A percentile compares a stretch with the other conserved stretches of the same genome.
Evolutionary conservation across 306 rosid species (phyloP).

Genomic region (Hippophae tibetana): DNA sequence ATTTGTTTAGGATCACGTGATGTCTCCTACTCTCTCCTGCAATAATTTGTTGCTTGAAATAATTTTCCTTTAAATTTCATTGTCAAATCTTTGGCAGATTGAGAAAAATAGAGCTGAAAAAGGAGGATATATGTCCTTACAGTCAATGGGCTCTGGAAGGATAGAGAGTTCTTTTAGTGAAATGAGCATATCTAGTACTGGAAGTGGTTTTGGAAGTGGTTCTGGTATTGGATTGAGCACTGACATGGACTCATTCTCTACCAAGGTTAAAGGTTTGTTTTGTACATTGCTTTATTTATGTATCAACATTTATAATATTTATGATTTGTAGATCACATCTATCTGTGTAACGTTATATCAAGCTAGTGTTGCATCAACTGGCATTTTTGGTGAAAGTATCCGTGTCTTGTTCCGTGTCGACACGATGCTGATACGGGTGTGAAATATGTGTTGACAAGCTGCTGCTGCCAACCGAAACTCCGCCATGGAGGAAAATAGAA

Average conservation of each 20-base stretch:
- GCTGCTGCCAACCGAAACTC: no score
- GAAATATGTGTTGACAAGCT: no score
- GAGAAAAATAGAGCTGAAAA: slow-evolving; percentile 83
- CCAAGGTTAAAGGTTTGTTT: slow-evolving; percentile 71
- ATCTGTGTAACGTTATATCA: background rate
- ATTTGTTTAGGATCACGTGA: slow-evolving; percentile 13
- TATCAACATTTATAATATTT: slow-evolving; percentile 12
- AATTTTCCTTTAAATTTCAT: slow-evolving; percentile 1
- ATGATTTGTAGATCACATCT: slow-evolving; percentile 12
- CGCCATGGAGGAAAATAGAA: no score
- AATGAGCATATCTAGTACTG: slow-evolving; percentile 67
- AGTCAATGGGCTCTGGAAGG: slow-evolving; percentile 92
- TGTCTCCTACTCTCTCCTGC: background rate
- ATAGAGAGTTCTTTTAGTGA: slow-evolving; percentile 67
- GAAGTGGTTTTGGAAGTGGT: slow-evolving; percentile 84
- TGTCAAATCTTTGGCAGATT: slow-evolving; percentile 45
- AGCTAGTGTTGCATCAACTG: background rate
- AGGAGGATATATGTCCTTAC: slow-evolving; percentile 72
- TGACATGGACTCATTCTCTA: slow-evolving; percentile 65
- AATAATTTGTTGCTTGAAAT: background rate
- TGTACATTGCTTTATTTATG: slow-evolving; percentile 13
- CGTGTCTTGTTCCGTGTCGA: no score
- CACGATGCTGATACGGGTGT: no score
- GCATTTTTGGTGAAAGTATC: no score
- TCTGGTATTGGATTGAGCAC: slow-evolving; percentile 66